phyloP scores from a whole-genome alignment of 169 alveolate genomes.

The Plasmodium billcollinsi region DNA sequence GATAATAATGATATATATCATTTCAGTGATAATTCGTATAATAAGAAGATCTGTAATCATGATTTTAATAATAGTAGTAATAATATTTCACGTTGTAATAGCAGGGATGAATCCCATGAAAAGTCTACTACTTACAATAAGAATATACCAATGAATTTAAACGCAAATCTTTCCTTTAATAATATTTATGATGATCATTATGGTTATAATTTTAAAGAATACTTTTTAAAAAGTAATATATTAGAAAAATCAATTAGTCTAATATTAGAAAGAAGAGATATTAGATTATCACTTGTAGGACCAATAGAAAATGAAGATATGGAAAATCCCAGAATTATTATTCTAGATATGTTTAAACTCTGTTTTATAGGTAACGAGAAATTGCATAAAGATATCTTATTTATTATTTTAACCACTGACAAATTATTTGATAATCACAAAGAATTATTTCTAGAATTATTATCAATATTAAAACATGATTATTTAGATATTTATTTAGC shows the following conservation, averaged over 20 bases:
- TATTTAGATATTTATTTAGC: conserved; percentile 45
- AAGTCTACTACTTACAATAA: background rate
- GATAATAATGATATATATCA: background rate
- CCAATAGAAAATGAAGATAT: conserved; percentile 68
- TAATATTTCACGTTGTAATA: background rate
- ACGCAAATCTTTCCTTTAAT: background rate
- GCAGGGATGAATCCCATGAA: background rate
- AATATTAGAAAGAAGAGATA: conserved; percentile 61
- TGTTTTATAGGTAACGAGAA: conserved; percentile 64
- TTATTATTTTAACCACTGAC: conserved; percentile 59
- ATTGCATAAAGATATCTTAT: conserved; percentile 58
- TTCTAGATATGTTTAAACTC: conserved; percentile 47
- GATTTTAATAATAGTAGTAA: background rate
- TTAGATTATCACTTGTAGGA: conserved; percentile 69
- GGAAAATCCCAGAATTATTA: conserved; percentile 51
- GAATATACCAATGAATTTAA: background rate
- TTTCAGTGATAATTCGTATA: background rate
- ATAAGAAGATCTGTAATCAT: background rate
- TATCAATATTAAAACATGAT: conserved; percentile 36
- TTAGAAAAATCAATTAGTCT: conserved; percentile 65
- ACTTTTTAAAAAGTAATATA: conserved; percentile 60
- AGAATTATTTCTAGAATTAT: conserved; percentile 65
- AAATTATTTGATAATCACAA: conserved; percentile 58
- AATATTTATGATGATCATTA: conserved; percentile 58
- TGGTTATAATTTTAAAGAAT: conserved; percentile 66